A percentile compares a stretch with the other conserved stretches of the same genome.
Conservation (phyloP, 2,329 filamentous ascomycete species). For the Phialophora tarda region DNA sequence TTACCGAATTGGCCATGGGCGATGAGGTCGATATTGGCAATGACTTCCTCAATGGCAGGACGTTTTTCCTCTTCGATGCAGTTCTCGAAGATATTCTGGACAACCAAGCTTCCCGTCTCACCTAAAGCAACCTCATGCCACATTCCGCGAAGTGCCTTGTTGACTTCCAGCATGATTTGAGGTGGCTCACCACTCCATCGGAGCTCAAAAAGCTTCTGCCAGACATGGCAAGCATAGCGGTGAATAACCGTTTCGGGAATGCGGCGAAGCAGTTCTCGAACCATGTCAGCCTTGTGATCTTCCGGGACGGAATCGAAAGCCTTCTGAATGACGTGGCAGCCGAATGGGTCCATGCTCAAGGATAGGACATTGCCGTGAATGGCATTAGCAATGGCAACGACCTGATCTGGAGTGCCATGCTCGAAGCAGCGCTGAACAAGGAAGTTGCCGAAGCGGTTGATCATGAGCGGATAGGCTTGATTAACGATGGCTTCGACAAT, state of each 20-base stretch:
- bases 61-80: conserved; percentile 99
- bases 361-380: conserved; percentile 93
- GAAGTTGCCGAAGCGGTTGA: conserved; percentile 98
- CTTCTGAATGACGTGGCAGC: conserved; percentile 97
- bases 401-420: conserved; percentile 91
- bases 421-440: conserved; percentile 98
- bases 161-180: conserved; percentile 98
- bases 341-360: conserved; percentile 97
- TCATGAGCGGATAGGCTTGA: conserved; percentile 93
- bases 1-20: conserved; percentile 98
- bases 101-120: conserved; percentile 95
- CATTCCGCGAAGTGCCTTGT: conserved; percentile 89
- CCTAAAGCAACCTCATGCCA: conserved; percentile 98
- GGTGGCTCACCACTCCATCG: conserved; percentile 94
- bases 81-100: conserved; percentile 99
- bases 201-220: conserved; percentile 98
- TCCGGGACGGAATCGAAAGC: conserved; percentile 97
- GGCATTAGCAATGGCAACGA: conserved; percentile 90
- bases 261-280: conserved; percentile 91
- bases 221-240: conserved; percentile 97
- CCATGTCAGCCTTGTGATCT: conserved; percentile 97
- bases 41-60: conserved; percentile 94
- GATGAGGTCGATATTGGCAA: conserved; percentile 93
- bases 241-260: conserved; percentile 99
- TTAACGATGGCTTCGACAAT: conserved; percentile 96